These are phyloP conservation scores for Mortierella hygrophila DNA, from an alignment of 192 early-diverging fungal species.

Conservation along the genomic window DNA sequence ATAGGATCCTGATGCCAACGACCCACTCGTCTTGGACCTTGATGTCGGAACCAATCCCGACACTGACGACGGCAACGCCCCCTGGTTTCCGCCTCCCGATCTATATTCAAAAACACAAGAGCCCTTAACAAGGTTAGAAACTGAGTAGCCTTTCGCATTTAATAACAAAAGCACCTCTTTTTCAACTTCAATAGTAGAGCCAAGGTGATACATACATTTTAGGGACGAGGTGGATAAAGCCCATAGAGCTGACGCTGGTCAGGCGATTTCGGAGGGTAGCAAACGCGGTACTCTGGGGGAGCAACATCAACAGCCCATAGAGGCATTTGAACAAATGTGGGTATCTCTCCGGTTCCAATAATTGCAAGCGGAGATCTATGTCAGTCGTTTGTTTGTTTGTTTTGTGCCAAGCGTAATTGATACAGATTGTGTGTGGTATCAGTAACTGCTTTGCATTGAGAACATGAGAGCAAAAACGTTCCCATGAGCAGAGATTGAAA, in stretches of 20 bases:
- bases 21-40: conserved; percentile 22
- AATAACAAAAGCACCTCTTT: not conserved
- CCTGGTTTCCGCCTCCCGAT: conserved; percentile 9
- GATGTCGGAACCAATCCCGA: conserved; percentile 16
- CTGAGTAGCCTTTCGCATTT: not conserved
- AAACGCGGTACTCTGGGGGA: conserved; percentile 98
- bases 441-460: not conserved
- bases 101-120: not conserved
- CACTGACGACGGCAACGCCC: conserved; percentile 22
- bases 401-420: not conserved
- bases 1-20: not conserved
- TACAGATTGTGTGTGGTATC: not conserved
- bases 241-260: conserved; percentile 83
- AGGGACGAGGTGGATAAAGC: conserved; percentile 70
- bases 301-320: conserved; percentile 96
- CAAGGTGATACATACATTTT: conserved; percentile 57
- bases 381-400: not conserved
- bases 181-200: not conserved
- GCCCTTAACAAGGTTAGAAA: too few species aligned
- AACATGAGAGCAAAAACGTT: not conserved
- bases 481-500: not conserved
- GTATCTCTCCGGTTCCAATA: conserved; percentile 91
- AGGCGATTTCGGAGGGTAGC: conserved; percentile 94
- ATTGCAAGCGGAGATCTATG: conserved; percentile 86
- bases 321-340: conserved; percentile 93